Evolutionary conservation across 805 yeast genomes (phyloP), one percentile per base, ranked within the genome.

Genomic region (Metschnikowia lunata): DNA sequence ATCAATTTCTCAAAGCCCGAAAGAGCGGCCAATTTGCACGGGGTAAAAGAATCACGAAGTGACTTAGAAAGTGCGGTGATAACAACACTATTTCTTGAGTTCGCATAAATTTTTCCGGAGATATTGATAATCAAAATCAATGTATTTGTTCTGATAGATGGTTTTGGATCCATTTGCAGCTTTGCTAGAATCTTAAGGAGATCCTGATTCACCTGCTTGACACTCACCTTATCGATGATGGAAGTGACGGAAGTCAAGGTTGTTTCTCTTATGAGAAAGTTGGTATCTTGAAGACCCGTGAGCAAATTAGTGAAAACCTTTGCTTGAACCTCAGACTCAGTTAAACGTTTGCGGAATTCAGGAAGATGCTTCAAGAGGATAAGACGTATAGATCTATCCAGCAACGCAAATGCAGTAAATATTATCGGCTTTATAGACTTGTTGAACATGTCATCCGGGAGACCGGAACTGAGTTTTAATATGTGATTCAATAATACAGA

Each of bases 281-380:
- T 90, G 1, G 93, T 79, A 60, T 91, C 99, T 30, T 82, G 79
- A 56, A 91, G 85, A 0, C 99, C 98, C 13, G 84, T 80, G n/a
- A 83, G 65, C 54, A 86, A 71, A 38, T 75, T 75, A 8, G 79
- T 78, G 61, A 86, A 88, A 1, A 93, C 74, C 51, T 78, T 80
- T 51, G 76, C 81, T 50, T 83, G 83, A 4, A 90, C 76, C 28
- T 84, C 88, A 36, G 75, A 63, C 33, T 78, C 79, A 2, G 79
- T 70, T 18, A 88, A 60, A 31, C 62, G 62, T 1, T 67, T 68
- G 26, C 80, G 69, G 47, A 77, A 79, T 12, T 67, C 61, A 0
- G 89, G 82, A 44, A 91, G 64, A 37, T 79, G 68, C 15, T 79
- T 78, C 46, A 91, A 69, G 27, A 93, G 65, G n/a, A 82, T 71